These are phyloP conservation scores for Ceratocystis cubensis DNA, from an alignment of 2,329 filamentous ascomycete species.

Conservation along the genomic window DNA sequence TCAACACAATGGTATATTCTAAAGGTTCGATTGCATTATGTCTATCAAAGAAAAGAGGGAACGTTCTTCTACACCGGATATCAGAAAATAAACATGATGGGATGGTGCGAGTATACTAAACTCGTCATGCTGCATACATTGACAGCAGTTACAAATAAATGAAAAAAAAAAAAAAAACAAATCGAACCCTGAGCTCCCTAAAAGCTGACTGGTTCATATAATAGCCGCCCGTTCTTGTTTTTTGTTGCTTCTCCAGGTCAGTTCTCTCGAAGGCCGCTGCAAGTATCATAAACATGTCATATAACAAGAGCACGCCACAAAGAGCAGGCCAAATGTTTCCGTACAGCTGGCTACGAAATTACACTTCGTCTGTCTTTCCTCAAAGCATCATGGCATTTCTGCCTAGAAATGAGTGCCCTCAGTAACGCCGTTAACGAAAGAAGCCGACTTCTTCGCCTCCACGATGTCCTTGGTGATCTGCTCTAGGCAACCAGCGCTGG, in stretches of 20 bases:
- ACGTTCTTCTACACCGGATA: background rate
- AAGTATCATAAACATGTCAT: background rate
- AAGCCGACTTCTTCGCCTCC: slow-evolving; percentile 19
- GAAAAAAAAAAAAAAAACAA: background rate
- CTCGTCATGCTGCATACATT: background rate
- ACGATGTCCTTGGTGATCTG: slow-evolving; percentile 27
- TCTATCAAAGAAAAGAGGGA: background rate
- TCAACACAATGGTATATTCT: background rate
- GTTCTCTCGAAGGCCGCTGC: background rate
- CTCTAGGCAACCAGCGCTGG: slow-evolving; percentile 55
- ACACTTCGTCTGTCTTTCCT: background rate
- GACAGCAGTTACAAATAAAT: slow-evolving; percentile 2
- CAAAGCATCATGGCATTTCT: background rate
- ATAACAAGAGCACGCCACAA: background rate
- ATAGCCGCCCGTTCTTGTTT: background rate
- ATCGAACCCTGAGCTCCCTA: background rate
- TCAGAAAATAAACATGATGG: slow-evolving; percentile 2
- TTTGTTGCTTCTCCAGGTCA: background rate
- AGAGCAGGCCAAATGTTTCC: background rate
- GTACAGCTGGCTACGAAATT: background rate
- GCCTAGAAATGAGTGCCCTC: slow-evolving; percentile 20
- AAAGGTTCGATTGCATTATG: background rate
- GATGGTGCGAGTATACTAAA: background rate
- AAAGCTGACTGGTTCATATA: background rate
- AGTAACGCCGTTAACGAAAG: slow-evolving; percentile 17